Evolutionary conservation across 2,329 filamentous ascomycete genomes (phyloP).

Genomic region (Epichloe typhina): DNA sequence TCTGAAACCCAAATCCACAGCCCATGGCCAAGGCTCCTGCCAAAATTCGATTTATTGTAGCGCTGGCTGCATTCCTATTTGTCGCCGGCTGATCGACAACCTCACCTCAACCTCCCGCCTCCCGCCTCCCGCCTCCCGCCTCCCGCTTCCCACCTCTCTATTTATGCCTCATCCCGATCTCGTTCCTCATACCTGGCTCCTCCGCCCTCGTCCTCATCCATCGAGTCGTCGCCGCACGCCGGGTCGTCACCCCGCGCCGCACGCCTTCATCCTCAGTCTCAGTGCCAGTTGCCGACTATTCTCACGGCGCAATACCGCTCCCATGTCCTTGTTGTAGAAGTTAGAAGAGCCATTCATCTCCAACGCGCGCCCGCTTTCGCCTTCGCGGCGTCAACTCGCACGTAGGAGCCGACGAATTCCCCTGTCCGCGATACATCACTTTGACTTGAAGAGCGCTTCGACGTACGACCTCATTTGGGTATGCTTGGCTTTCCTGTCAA

Average conservation of each 20-base stretch:
- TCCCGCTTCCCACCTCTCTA: no score
- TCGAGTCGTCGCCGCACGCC: not conserved
- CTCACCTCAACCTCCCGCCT: no score
- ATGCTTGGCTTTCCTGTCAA: not conserved
- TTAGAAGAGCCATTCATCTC: conserved; percentile 18
- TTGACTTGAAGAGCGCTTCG: not conserved
- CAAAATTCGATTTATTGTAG: no score
- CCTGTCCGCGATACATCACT: not conserved
- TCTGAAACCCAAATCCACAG: no score
- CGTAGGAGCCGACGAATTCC: not conserved
- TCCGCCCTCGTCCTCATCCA: not conserved
- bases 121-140: no score
- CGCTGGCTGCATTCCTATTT: no score
- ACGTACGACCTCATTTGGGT: not conserved
- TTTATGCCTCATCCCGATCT: no score
- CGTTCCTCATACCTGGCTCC: no score
- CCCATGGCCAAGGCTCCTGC: no score
- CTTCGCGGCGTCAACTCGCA: conserved; percentile 2
- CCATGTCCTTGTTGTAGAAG: conserved; percentile 25
- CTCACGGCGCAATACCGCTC: conserved; percentile 7
- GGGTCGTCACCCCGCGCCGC: conserved; percentile 1
- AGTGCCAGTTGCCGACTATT: not conserved
- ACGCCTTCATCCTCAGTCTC: not conserved
- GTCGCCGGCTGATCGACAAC: no score
- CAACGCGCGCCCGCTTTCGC: conserved; percentile 6